These are phyloP conservation scores for Jackrogersella multiformis DNA, from an alignment of 495 filamentous ascomycete genomes.

Conservation along the genomic window DNA sequence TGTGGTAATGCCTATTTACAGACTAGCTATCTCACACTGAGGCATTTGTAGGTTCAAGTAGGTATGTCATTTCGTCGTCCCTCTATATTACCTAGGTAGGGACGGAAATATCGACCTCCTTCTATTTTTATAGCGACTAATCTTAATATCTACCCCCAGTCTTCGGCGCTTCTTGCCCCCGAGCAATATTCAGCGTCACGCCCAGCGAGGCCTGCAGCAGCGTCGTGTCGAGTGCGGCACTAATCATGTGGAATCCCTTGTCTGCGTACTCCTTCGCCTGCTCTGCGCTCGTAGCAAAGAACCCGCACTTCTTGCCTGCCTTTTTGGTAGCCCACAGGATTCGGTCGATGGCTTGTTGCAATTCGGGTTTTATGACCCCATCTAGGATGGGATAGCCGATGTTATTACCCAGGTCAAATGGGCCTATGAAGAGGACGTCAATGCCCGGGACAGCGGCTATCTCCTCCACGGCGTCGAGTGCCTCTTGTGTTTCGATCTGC, in stretches of 20 bases:
- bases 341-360: constrained; percentile 72
- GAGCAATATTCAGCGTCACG: constrained; percentile 55
- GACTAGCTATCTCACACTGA: not conserved
- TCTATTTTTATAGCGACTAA: constrained; percentile 5
- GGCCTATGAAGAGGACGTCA: constrained; percentile 81
- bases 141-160: constrained; percentile 48
- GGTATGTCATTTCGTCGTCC: not conserved
- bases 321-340: constrained; percentile 68
- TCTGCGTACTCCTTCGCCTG: constrained; percentile 71
- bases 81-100: not conserved
- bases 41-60: not conserved
- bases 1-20: not conserved
- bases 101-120: not conserved
- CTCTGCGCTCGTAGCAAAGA: constrained; percentile 75
- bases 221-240: constrained; percentile 68
- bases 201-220: constrained; percentile 59
- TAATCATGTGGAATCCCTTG: constrained; percentile 82
- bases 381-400: constrained; percentile 75
- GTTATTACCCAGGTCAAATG: constrained; percentile 78
- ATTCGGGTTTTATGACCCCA: constrained; percentile 68
- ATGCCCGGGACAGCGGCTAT: constrained; percentile 77
- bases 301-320: constrained; percentile 78
- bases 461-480: constrained; percentile 72
- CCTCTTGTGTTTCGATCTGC: constrained; percentile 83
- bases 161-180: constrained; percentile 49